A percentile compares a stretch with the other conserved stretches of the same genome.
phyloP scores from a whole-genome alignment of 2,329 filamentous ascomycete genomes.

The Cladosporium austrohemisphaericum region DNA sequence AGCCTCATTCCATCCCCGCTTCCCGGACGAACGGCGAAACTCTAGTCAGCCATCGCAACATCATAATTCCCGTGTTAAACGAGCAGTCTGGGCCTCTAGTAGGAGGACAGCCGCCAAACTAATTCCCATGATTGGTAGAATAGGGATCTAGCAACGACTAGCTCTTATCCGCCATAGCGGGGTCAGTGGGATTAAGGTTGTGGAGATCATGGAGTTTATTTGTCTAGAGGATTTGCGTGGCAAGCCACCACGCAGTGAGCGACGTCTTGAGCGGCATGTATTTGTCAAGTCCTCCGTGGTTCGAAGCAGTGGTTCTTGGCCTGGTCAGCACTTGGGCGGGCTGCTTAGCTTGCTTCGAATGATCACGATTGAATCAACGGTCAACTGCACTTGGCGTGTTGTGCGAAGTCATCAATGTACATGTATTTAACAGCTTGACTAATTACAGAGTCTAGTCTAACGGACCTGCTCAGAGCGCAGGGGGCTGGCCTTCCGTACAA shows the following conservation, averaged over 20 bases:
- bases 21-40: constrained; percentile 14
- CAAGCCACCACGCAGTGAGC: constrained; percentile 1
- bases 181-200: background rate
- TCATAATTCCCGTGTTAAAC: background rate
- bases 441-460: no score
- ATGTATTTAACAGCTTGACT: no score
- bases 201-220: constrained; percentile 4
- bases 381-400: no score
- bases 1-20: background rate
- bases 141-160: background rate
- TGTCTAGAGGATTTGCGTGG: background rate
- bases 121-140: background rate
- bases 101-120: background rate
- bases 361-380: no score
- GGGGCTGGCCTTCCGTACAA: no score
- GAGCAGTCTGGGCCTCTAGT: background rate
- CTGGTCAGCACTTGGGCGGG: no score
- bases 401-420: no score
- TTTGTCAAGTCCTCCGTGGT: constrained; percentile 12
- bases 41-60: background rate
- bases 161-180: constrained; percentile 1
- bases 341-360: no score
- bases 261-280: constrained; percentile 1
- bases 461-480: no score
- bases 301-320: no score